Base-by-base conservation (phyloP, 805 yeast species). In the Lipomyces yamadae region DNA sequence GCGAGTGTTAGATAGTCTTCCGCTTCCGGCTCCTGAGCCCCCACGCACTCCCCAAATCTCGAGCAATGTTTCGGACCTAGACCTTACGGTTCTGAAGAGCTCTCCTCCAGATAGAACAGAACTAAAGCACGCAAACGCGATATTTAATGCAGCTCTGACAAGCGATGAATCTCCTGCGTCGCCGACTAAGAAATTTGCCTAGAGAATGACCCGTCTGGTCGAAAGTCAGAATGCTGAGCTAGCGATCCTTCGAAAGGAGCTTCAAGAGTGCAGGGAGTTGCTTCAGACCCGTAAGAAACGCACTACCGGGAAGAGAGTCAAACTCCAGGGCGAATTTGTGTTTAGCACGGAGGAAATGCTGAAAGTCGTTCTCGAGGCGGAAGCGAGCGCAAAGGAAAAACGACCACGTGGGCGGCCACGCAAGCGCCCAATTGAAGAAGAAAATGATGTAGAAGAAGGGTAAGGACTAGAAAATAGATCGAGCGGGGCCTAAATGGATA, bases 191-290 rank as follows among this genome's bases (percentile, higher is more conserved):
- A 1, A 1, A 24, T 24, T 24, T 24, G 24, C 24, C 24, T 1
- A 35, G 39, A 0, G 39, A 35, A 35, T 35, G 39, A 8, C 39
- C 13, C 39, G 11, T 10, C 39, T 52, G 55, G 33, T 30, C 18
- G 55, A 52, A 52, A 52, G 55, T 52, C 55, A 52, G 33, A 52
- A 52, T 52, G 42, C 57, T 33, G 57, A 55, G 35, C 39, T 55
- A 33, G 15, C 57, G 24, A 55, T 55, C 33, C 1, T 55, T 13
- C 39, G 57, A 24, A 55, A 30, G 39, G 42, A 33, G 57, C 39
- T 33, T 10, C 34, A 55, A 33, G 57, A 55, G 15, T 33, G 39
- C 15, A 55, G 10, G 18, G 57, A 33, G 57, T 54, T 32, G 57
- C 57, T 54, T 32, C 37, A 54, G 57, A 54, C 57, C 34, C 18